These are phyloP conservation scores for Lactifluus hygrophoroides DNA, from an alignment of 768 basidiomycete genomes.

Conservation along the genomic window DNA sequence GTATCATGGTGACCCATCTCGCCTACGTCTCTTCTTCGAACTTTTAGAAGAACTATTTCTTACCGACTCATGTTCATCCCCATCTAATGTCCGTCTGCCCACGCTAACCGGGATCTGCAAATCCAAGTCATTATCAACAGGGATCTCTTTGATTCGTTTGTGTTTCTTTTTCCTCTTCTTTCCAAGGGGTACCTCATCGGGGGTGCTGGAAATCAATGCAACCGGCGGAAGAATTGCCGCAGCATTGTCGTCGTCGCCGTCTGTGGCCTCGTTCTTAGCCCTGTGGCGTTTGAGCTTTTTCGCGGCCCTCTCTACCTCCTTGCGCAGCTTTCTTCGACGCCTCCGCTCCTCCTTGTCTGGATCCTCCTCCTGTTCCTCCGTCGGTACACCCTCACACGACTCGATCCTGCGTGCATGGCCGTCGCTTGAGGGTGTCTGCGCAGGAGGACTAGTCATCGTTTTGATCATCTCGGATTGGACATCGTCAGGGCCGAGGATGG, in stretches of 20 bases:
- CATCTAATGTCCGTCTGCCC: background rate
- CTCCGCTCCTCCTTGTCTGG: constrained; percentile 8
- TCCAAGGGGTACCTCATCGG: background rate
- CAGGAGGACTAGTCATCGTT: background rate
- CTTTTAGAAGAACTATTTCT: background rate
- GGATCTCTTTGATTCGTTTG: background rate
- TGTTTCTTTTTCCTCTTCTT: constrained; percentile 17
- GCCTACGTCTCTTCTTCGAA: too few relatives aligned
- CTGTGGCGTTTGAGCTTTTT: constrained; percentile 11
- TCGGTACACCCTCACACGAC: background rate
- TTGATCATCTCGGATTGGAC: constrained; percentile 14
- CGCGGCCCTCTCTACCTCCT: constrained; percentile 19
- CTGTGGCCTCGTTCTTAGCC: constrained; percentile 4
- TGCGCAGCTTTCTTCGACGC: constrained; percentile 6
- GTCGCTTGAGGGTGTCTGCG: background rate
- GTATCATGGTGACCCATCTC: too few relatives aligned
- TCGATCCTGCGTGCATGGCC: background rate
- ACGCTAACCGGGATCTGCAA: background rate
- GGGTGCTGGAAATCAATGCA: background rate
- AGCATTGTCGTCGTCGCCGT: background rate
- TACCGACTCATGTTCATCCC: background rate
- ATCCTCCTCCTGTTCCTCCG: background rate
- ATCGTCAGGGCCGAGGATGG: constrained; percentile 47
- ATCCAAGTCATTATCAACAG: background rate
- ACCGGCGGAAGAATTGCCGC: background rate